These are phyloP conservation scores for Panaeolus cyanescens DNA, from an alignment of 768 basidiomycete species.

Conservation along the genomic window DNA sequence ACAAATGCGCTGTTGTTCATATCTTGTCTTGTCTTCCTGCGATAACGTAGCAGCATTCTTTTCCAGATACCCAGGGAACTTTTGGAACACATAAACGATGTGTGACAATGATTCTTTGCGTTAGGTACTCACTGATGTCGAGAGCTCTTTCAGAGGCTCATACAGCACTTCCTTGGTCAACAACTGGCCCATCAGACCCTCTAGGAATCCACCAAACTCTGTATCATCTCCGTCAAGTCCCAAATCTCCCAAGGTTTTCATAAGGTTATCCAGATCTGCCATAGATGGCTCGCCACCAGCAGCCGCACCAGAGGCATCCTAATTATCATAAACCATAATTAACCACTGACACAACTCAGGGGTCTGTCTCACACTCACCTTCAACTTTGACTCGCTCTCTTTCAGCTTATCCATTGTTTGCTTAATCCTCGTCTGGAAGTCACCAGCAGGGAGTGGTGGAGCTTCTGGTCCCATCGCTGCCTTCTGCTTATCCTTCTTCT, in stretches of 20 bases:
- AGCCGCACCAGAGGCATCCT: slow-evolving; percentile 14
- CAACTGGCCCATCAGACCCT: slow-evolving; percentile 79
- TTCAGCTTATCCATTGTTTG: slow-evolving; percentile 76
- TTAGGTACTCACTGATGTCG: slow-evolving; percentile 61
- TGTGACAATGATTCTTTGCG: too few species aligned
- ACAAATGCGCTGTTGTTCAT: slow-evolving; percentile 57
- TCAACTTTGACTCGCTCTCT: slow-evolving; percentile 59
- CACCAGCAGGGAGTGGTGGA: slow-evolving; percentile 6
- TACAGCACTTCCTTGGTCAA: slow-evolving; percentile 86
- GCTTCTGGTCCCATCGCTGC: not conserved
- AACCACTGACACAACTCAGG: too few species aligned
- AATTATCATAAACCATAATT: slow-evolving; percentile 8
- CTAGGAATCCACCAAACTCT: slow-evolving; percentile 68
- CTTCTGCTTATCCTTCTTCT: slow-evolving; percentile 9
- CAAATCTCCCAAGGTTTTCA: slow-evolving; percentile 16
- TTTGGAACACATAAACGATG: not conserved
- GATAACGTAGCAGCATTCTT: slow-evolving; percentile 56
- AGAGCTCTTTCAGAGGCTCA: slow-evolving; percentile 82
- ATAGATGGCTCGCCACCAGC: not conserved
- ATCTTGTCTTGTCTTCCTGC: slow-evolving; percentile 61
- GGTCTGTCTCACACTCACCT: slow-evolving; percentile 36
- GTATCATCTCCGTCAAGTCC: slow-evolving; percentile 40
- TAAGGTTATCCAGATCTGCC: not conserved
- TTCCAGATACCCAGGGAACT: slow-evolving; percentile 81
- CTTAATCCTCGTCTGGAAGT: slow-evolving; percentile 71